Evolutionary conservation across 768 basidiomycete genomes (phyloP).

Genomic region (Gloeopeniophorella convolvens): DNA sequence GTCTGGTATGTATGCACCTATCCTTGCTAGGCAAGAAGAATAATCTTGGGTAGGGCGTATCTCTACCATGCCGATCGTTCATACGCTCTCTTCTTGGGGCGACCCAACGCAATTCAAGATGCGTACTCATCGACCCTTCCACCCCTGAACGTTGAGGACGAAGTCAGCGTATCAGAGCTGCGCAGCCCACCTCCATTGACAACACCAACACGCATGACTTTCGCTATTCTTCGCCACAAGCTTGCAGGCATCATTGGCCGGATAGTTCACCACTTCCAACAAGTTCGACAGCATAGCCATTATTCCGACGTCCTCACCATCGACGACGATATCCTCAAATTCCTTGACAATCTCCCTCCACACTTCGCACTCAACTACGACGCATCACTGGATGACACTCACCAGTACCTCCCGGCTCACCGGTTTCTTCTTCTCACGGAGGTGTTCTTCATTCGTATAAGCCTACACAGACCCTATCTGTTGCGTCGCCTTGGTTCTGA

Average conservation of each 20-base stretch:
- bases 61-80: constrained; percentile 92
- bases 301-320: constrained; percentile 78
- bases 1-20: constrained; percentile 56
- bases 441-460: constrained; percentile 78
- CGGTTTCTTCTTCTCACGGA: constrained; percentile 88
- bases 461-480: constrained; percentile 83
- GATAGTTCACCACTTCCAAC: constrained; percentile 91
- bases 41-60: constrained; percentile 54
- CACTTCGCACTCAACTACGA: constrained; percentile 75
- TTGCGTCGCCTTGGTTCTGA: constrained; percentile 72
- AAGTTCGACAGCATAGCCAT: constrained; percentile 67
- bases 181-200: constrained; percentile 53
- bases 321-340: constrained; percentile 78
- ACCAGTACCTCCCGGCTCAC: constrained; percentile 68
- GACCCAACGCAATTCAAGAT: constrained; percentile 86
- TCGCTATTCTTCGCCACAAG: constrained; percentile 78
- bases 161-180: constrained; percentile 37
- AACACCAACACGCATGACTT: constrained; percentile 78
- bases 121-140: constrained; percentile 79
- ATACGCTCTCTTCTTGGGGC: constrained; percentile 84
- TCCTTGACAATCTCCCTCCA: constrained; percentile 70
- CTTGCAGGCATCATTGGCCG: constrained; percentile 81
- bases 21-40: not conserved
- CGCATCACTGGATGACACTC: constrained; percentile 61
- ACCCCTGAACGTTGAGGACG: constrained; percentile 68